Conservation (phyloP, 2,329 filamentous ascomycete species). For the Pseudocercospora vitis region DNA sequence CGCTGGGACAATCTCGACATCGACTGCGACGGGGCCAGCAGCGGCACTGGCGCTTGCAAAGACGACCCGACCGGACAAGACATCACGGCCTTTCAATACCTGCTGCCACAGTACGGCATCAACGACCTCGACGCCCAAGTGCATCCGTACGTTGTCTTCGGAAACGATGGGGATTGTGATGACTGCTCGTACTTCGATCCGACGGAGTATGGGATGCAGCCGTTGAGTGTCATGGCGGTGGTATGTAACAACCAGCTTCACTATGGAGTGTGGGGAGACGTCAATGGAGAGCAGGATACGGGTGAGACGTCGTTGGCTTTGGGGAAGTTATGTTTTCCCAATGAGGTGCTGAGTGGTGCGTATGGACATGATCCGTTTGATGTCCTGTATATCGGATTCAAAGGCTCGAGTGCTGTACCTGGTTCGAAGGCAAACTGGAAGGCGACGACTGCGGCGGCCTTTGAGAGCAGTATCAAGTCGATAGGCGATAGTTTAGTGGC, state of each 20-base stretch:
- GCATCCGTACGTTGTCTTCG: constrained; percentile 56
- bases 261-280: constrained; percentile 63
- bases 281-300: constrained; percentile 56
- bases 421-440: constrained; percentile 57
- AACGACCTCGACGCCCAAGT: constrained; percentile 52
- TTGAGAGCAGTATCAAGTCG: constrained; percentile 53
- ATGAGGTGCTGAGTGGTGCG: constrained; percentile 52
- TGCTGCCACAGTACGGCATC: constrained; percentile 31
- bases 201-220: constrained; percentile 45
- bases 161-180: constrained; percentile 44
- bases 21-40: constrained; percentile 55
- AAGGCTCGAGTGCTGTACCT: constrained; percentile 57
- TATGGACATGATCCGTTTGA: constrained; percentile 57
- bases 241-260: constrained; percentile 54
- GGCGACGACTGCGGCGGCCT: constrained; percentile 50
- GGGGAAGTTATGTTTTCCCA: constrained; percentile 56
- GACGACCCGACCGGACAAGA: constrained; percentile 44
- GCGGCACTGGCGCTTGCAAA: background rate
- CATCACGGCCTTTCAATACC: constrained; percentile 48
- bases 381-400: constrained; percentile 63
- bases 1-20: constrained; percentile 58
- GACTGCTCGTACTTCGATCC: background rate
- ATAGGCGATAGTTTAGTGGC: constrained; percentile 55
- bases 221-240: constrained; percentile 56
- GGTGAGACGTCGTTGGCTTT: constrained; percentile 60